A percentile compares a stretch with the other conserved stretches of the same genome.
Evolutionary conservation across 345 rosid species (phyloP).

Genomic region (Eucalyptus curtisii): DNA sequence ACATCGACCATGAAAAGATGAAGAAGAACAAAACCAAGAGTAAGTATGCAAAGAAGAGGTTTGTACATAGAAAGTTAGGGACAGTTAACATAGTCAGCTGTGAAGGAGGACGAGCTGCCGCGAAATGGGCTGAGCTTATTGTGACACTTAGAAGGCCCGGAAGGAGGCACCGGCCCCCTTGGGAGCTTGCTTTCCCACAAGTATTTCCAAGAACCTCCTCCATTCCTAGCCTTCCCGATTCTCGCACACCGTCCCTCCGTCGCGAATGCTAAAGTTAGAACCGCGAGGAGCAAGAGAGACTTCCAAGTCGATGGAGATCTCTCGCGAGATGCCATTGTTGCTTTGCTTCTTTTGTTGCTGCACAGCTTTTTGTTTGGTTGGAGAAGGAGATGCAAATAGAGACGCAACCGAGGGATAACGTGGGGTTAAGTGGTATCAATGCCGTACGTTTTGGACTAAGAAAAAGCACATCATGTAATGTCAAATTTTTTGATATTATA

Average conservation of each 20-base stretch:
- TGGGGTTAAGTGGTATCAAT: not conserved
- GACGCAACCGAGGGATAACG: not conserved
- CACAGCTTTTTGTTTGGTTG: not conserved
- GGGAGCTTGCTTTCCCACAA: conserved; percentile 19
- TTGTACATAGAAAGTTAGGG: conserved; percentile 9
- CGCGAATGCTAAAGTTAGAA: not conserved
- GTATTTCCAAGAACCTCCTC: not conserved
- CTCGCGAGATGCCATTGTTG: not conserved
- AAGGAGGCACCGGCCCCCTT: conserved; percentile 55
- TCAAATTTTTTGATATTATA: not conserved
- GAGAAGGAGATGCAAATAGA: not conserved
- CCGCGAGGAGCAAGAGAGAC: not conserved
- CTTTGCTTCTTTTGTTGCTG: not conserved
- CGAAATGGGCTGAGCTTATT: not conserved
- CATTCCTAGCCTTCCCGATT: not conserved
- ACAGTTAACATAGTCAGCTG: conserved; percentile 7
- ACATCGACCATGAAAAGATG: not conserved
- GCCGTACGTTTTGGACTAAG: not conserved
- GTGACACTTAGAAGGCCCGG: conserved; percentile 47
- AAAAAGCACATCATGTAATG: not conserved
- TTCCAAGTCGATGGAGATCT: not conserved
- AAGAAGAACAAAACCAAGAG: not conserved
- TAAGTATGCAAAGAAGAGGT: not conserved
- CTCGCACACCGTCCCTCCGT: not conserved
- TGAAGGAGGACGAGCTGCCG: not conserved